These are phyloP conservation scores for Magnusiomyces starmeri DNA, from an alignment of 1,139 yeast genomes.

Conservation along the genomic window DNA sequence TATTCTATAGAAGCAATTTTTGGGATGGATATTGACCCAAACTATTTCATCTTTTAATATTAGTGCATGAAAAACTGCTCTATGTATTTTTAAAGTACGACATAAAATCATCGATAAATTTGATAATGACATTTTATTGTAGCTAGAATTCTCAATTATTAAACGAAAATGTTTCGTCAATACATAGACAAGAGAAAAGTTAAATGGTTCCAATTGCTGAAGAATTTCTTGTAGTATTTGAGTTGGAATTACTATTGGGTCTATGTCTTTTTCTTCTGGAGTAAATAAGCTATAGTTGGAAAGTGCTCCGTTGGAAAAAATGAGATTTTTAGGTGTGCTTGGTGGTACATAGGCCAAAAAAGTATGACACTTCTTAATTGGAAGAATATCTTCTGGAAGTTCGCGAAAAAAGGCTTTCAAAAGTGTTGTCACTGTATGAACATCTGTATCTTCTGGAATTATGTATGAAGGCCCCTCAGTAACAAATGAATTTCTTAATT, in stretches of 20 bases:
- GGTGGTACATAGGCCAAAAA: constrained; percentile 15
- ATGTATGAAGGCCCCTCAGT: constrained; percentile 53
- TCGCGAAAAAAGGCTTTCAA: constrained; percentile 72
- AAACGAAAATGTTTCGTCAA: constrained; percentile 25
- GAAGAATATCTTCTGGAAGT: constrained; percentile 66
- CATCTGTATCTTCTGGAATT: constrained; percentile 57
- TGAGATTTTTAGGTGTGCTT: constrained; percentile 5
- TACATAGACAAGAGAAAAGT: constrained; percentile 27
- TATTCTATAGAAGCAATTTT: background rate
- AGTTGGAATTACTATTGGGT: constrained; percentile 19
- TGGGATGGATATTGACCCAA: constrained; percentile 21
- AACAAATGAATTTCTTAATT: constrained; percentile 57
- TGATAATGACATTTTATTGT: constrained; percentile 29
- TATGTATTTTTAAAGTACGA: constrained; percentile 29
- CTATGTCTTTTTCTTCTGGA: constrained; percentile 18
- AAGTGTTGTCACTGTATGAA: constrained; percentile 78
- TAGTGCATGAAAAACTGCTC: constrained; percentile 22
- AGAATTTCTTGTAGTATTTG: constrained; percentile 24
- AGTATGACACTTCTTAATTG: constrained; percentile 16
- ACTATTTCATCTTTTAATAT: constrained; percentile 20
- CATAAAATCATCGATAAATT: constrained; percentile 30
- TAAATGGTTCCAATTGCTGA: constrained; percentile 20
- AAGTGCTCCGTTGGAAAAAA: constrained; percentile 1
- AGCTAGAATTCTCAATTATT: constrained; percentile 19
- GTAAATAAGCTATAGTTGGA: constrained; percentile 11